Evolutionary conservation across 306 rosid genomes (phyloP).

Genomic region (Prunus salicina): DNA sequence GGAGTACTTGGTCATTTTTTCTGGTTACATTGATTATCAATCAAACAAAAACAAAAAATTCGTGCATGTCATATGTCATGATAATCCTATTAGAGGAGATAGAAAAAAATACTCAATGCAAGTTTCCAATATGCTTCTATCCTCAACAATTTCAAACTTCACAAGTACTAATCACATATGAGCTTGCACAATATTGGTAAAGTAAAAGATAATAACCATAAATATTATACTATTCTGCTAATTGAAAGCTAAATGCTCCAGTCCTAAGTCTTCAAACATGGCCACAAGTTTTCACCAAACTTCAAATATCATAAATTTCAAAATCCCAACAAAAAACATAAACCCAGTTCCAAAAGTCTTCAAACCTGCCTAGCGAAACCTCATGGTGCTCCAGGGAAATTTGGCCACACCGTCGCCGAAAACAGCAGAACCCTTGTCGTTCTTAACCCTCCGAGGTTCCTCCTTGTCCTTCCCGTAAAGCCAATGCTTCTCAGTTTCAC

Average conservation of each 20-base stretch:
- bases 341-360: background rate
- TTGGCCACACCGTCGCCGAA: slow-evolving; percentile 35
- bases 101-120: background rate
- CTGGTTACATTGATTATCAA: background rate
- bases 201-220: background rate
- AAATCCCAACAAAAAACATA: background rate
- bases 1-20: background rate
- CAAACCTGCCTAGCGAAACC: slow-evolving; percentile 43
- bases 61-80: background rate
- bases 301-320: background rate
- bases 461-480: slow-evolving; percentile 37
- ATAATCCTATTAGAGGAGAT: background rate
- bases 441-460: slow-evolving; percentile 10
- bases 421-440: slow-evolving; percentile 20
- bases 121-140: background rate
- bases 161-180: background rate
- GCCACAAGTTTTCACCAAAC: background rate
- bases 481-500: slow-evolving; percentile 61
- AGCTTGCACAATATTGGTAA: no score
- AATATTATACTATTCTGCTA: background rate
- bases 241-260: slow-evolving; percentile 1
- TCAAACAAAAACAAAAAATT: background rate
- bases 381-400: slow-evolving; percentile 85
- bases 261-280: background rate
- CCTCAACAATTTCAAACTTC: background rate